Base-by-base conservation (phyloP, 2,329 filamentous ascomycete species). In the Calonectria honghensis region DNA sequence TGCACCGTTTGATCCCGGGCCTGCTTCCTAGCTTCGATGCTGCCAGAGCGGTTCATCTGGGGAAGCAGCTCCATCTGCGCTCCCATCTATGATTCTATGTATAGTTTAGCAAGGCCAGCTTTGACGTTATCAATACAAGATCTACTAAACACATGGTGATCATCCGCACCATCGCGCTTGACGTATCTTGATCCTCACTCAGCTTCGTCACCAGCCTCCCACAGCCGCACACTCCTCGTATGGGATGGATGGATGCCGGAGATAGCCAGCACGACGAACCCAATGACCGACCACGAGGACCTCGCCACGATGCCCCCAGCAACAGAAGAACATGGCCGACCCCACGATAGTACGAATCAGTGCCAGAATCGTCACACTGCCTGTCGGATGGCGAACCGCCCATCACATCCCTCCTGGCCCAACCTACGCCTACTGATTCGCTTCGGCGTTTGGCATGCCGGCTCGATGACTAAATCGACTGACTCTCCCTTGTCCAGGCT, bases 401-500 rank as follows among this genome's bases (percentile, higher is more conserved):
- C 50, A 48, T 63, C 27, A 11, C 39, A 39, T 72, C 39, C 29
- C 57, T 24, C 37, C 50, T 37, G 37, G 50, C 50, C 61, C 50
- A 59, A 16, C 57, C 27, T 11, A 37, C 29, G 50, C 27, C 37
- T 50, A 51, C 27, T 31, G 37, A 57, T 54, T 66, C 50, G 61
- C 61, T 45, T 54, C 48, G 37, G 54, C 52, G 52, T 57, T 74
- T 68, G 52, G 61, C 54, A 35, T 64, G 35, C 59, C 50, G 39
- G 35, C 35, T 64, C 29, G 24, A 64, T 74, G 73, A 68, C 73
- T 57, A 68, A 64, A 74, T 64, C 52, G 52, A 52, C 24, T 31
- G 68, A 68, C 24, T 39, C 65, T 72, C 73, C 64, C 69, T 74
- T 59, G 57, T 29, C 24, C 71, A 59, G 37, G 13, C 64, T 72